phyloP scores from a whole-genome alignment of 495 filamentous ascomycete genomes.

The Penicillium mononematosum region DNA sequence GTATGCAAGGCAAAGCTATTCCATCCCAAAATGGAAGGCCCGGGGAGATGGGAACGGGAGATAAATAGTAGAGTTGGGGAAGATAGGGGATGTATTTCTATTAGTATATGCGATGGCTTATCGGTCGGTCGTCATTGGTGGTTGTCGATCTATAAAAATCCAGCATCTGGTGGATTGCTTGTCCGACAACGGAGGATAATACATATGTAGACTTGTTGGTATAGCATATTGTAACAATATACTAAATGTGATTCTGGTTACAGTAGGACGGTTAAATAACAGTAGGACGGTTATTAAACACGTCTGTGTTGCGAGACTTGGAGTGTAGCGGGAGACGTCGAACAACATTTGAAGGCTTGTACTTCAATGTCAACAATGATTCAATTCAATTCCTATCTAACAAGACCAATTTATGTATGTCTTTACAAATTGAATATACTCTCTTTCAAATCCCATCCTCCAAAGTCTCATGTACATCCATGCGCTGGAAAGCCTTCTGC shows the following conservation, averaged over 20 bases:
- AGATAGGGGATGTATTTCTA: constrained; percentile 5
- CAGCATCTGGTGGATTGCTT: background rate
- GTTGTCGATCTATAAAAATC: constrained; percentile 7
- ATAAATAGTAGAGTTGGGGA: background rate
- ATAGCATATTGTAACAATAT: background rate
- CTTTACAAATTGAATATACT: background rate
- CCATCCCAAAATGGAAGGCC: constrained; percentile 31
- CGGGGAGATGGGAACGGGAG: constrained; percentile 18
- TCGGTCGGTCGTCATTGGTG: constrained; percentile 15
- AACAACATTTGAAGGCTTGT: background rate
- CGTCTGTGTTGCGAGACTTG: background rate
- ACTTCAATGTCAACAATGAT: background rate
- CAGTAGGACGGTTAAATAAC: background rate
- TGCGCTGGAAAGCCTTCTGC: constrained; percentile 68
- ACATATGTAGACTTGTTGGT: background rate
- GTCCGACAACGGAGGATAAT: constrained; percentile 14
- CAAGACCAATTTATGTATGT: too few relatives aligned
- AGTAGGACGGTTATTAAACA: too few relatives aligned
- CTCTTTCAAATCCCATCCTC: constrained; percentile 34
- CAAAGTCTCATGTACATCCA: constrained; percentile 60
- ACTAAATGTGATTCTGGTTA: background rate
- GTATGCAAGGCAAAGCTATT: constrained; percentile 7
- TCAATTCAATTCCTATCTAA: too few relatives aligned
- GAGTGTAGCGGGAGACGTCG: background rate
- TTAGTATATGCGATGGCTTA: constrained; percentile 7